A percentile compares a stretch with the other conserved stretches of the same genome.
Conservation (phyloP, 129 eudicot genomes). For the Scalesia atractyloides region DNA sequence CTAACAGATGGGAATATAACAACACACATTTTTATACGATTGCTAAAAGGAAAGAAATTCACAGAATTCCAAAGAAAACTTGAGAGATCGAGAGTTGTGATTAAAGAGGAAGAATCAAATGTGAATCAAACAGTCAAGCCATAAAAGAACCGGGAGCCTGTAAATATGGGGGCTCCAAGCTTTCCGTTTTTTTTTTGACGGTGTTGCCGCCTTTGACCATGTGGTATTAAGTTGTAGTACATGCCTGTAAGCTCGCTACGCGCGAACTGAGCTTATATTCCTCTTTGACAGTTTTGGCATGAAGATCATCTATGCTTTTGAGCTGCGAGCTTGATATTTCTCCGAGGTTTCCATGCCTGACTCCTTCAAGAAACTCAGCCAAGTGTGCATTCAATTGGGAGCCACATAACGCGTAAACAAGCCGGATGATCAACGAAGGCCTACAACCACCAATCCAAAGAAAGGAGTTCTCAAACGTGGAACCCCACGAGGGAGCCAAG, state of each 20-base stretch:
- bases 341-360: conserved; percentile 36
- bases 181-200: no score
- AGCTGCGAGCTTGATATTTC: conserved; percentile 42
- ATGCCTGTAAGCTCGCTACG: conserved; percentile 52
- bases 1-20: no score
- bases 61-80: no score
- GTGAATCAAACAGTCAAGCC: no score
- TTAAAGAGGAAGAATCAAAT: no score
- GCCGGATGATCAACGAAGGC: conserved; percentile 32
- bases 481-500: conserved; percentile 48
- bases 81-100: no score
- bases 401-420: conserved; percentile 39
- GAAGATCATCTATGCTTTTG: conserved; percentile 39
- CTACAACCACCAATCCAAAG: conserved; percentile 53
- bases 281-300: conserved; percentile 38
- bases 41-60: no score
- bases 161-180: no score
- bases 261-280: conserved; percentile 39
- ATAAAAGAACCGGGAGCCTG: no score
- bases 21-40: no score
- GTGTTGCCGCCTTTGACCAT: not conserved
- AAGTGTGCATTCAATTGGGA: conserved; percentile 28
- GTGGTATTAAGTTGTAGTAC: conserved; percentile 1
- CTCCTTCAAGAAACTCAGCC: conserved; percentile 35
- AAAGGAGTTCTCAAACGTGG: conserved; percentile 43